Conservation (phyloP, 2,329 filamentous ascomycete species). For the Aspergillus puulaauensis region DNA sequence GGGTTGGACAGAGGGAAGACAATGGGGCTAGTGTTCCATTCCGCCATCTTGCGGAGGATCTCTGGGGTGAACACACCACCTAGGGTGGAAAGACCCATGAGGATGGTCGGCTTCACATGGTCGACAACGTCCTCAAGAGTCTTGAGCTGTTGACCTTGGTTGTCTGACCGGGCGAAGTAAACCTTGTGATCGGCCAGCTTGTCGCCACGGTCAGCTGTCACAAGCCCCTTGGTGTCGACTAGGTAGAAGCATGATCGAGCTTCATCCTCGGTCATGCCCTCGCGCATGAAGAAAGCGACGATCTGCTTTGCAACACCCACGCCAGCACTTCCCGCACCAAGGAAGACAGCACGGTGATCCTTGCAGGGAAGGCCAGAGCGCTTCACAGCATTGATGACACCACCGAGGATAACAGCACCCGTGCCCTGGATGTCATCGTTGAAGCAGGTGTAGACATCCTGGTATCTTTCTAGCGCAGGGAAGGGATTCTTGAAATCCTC, state of each 20-base stretch:
- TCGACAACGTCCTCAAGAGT: conserved; percentile 88
- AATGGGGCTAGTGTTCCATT: conserved; percentile 74
- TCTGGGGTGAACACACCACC: conserved; percentile 91
- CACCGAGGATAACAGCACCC: conserved; percentile 88
- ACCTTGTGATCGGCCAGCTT: conserved; percentile 85
- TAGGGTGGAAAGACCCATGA: conserved; percentile 92
- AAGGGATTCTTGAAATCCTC: conserved; percentile 99
- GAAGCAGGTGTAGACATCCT: conserved; percentile 88
- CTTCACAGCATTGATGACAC: conserved; percentile 74
- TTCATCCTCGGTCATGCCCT: conserved; percentile 82
- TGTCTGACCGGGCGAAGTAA: conserved; percentile 66
- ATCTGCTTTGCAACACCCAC: conserved; percentile 98
- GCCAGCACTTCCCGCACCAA: conserved; percentile 92
- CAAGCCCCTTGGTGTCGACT: conserved; percentile 93
- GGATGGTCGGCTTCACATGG: conserved; percentile 89
- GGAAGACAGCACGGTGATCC: conserved; percentile 93
- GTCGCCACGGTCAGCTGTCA: conserved; percentile 90
- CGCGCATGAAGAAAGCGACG: conserved; percentile 92
- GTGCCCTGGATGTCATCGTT: conserved; percentile 99
- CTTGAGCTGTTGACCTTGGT: conserved; percentile 66
- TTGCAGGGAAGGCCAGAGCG: conserved; percentile 79
- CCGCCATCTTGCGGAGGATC: conserved; percentile 65
- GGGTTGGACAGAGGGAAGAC: conserved; percentile 98
- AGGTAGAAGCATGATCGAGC: conserved; percentile 94
- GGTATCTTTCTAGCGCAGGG: conserved; percentile 86